A percentile compares a stretch with the other conserved stretches of the same genome.
Evolutionary conservation across 768 basidiomycete species (phyloP).

Genomic region (Boletus reticuloceps): DNA sequence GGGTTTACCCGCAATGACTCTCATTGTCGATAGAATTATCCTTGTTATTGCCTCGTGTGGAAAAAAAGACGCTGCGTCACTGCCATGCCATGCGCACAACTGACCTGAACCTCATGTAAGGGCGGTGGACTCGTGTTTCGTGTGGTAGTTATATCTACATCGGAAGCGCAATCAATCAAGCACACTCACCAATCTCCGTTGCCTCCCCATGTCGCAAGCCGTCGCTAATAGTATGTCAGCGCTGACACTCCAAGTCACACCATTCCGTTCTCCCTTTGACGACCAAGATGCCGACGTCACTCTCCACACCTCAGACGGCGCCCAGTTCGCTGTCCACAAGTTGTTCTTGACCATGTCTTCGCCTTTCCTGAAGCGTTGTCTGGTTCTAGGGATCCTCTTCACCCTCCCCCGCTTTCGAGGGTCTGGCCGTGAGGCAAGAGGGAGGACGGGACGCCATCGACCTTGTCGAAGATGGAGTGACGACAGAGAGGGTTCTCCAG

Average conservation of each 20-base stretch:
- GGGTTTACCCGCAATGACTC: neutral
- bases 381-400: constrained; percentile 27
- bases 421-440: constrained; percentile 21
- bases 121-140: constrained; percentile 10
- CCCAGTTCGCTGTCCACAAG: constrained; percentile 43
- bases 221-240: constrained; percentile 22
- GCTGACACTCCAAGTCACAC: constrained; percentile 27
- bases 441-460: constrained; percentile 26
- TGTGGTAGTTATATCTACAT: constrained; percentile 26
- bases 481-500: constrained; percentile 32
- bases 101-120: constrained; percentile 31
- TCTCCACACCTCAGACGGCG: constrained; percentile 41
- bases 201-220: constrained; percentile 27
- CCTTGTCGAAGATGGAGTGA: constrained; percentile 31
- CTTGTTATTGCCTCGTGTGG: constrained; percentile 22
- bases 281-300: constrained; percentile 41
- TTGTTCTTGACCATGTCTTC: constrained; percentile 42
- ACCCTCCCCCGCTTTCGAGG: constrained; percentile 28
- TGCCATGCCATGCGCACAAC: constrained; percentile 25
- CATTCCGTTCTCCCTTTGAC: constrained; percentile 37
- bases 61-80: constrained; percentile 14
- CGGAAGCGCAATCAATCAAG: constrained; percentile 15
- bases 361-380: constrained; percentile 36
- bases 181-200: constrained; percentile 14
- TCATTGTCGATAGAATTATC: constrained; percentile 1